These are phyloP conservation scores for Sporothrix euskadiensis DNA, from an alignment of 2,329 filamentous ascomycete genomes.

Conservation along the genomic window DNA sequence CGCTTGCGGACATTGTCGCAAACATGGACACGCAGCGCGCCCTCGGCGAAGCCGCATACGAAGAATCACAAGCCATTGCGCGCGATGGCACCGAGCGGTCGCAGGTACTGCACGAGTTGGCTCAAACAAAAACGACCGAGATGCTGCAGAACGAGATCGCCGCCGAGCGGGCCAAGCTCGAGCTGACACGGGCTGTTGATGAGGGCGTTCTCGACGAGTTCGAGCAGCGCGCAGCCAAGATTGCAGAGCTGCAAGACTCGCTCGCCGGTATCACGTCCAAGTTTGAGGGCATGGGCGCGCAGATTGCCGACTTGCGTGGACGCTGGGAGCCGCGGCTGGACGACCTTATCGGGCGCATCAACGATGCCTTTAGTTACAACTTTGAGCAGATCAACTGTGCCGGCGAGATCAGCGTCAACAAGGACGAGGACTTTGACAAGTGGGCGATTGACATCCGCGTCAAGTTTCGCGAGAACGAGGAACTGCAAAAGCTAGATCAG, in stretches of 20 bases:
- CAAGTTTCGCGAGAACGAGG: conserved; percentile 87
- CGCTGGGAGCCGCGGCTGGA: conserved; percentile 86
- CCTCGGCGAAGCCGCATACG: conserved; percentile 41
- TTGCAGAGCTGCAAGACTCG: conserved; percentile 61
- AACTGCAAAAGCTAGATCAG: conserved; percentile 79
- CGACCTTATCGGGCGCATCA: conserved; percentile 74
- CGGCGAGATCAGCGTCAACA: conserved; percentile 84
- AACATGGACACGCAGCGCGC: conserved; percentile 45
- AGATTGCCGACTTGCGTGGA: conserved; percentile 66
- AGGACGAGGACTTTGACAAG: conserved; percentile 88
- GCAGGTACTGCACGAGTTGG: conserved; percentile 48
- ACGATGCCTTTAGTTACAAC: conserved; percentile 86
- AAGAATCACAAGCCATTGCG: conserved; percentile 42
- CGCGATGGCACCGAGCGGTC: conserved; percentile 43
- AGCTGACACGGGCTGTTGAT: conserved; percentile 77
- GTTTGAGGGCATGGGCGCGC: conserved; percentile 55
- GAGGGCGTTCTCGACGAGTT: conserved; percentile 75
- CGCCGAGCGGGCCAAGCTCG: conserved; percentile 71
- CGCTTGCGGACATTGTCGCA: conserved; percentile 42
- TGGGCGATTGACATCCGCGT: conserved; percentile 95
- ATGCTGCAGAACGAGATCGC: conserved; percentile 72
- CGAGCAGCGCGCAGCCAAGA: conserved; percentile 69
- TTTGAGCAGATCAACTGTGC: conserved; percentile 94
- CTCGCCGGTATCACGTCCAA: conserved; percentile 57
- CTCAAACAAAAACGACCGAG: conserved; percentile 56